These are phyloP conservation scores for Neurospora terricola DNA, from an alignment of 495 filamentous ascomycete species.

Conservation along the genomic window DNA sequence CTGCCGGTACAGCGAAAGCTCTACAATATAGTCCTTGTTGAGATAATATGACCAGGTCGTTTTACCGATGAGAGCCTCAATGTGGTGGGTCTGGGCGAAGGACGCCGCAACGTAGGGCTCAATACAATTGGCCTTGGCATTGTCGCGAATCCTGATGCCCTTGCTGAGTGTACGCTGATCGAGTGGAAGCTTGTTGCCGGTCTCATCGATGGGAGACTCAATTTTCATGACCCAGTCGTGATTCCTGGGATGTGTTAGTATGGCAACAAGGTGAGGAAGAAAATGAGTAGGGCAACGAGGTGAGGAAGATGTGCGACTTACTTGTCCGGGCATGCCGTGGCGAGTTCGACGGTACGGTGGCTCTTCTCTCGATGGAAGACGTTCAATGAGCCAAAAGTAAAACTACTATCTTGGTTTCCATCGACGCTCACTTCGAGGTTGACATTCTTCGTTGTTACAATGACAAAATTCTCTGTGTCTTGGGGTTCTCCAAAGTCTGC, in stretches of 20 bases:
- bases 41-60: constrained; percentile 5
- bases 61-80: constrained; percentile 8
- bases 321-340: constrained; percentile 31
- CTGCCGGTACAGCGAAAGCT: constrained; percentile 7
- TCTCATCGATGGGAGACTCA: background rate
- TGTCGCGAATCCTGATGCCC: background rate
- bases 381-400: constrained; percentile 5
- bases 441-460: constrained; percentile 13
- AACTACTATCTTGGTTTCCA: background rate
- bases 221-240: constrained; percentile 18
- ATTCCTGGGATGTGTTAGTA: constrained; percentile 2
- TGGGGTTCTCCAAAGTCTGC: background rate
- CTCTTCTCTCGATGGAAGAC: constrained; percentile 6
- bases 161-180: background rate
- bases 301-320: constrained; percentile 8
- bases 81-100: background rate
- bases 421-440: constrained; percentile 8
- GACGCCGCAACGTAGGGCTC: background rate
- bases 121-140: background rate
- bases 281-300: background rate
- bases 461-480: background rate
- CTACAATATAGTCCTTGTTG: constrained; percentile 7
- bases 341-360: constrained; percentile 16
- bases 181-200: background rate
- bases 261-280: background rate